A percentile compares a stretch with the other conserved stretches of the same genome.
These are phyloP conservation scores for Ceratobasidium theobromae DNA, from an alignment of 1,284 basidiomycete genomes.

Conservation along the genomic window DNA sequence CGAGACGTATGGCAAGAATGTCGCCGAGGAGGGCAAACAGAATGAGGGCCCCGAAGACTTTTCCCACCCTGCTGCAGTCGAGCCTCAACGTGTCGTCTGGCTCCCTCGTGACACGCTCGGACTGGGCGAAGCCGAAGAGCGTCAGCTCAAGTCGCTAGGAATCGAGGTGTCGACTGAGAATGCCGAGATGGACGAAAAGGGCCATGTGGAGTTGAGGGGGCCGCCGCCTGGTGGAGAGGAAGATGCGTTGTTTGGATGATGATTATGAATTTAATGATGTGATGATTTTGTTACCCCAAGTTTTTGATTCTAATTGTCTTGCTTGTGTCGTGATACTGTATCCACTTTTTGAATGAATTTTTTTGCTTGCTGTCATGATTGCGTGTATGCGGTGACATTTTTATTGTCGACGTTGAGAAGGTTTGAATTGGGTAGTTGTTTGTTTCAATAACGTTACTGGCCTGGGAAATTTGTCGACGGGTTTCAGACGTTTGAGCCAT, in stretches of 20 bases:
- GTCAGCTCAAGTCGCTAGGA: constrained; percentile 56
- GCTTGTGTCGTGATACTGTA: too few species aligned
- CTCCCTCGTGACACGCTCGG: constrained; percentile 72
- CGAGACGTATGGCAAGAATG: constrained; percentile 1
- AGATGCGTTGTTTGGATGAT: constrained; percentile 14
- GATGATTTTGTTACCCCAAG: too few species aligned
- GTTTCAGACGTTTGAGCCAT: too few species aligned
- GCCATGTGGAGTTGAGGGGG: constrained; percentile 60
- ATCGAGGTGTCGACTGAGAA: constrained; percentile 58
- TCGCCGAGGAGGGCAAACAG: constrained; percentile 17
- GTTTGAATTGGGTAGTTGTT: too few species aligned
- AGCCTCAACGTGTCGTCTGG: constrained; percentile 79
- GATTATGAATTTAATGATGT: too few species aligned
- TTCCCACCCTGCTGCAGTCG: constrained; percentile 76
- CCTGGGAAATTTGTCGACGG: too few species aligned
- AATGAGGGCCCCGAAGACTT: constrained; percentile 54
- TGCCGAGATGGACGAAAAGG: constrained; percentile 66
- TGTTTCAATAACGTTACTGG: too few species aligned
- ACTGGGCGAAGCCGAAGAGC: constrained; percentile 63
- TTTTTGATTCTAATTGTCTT: too few species aligned
- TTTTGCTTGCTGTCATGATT: too few species aligned
- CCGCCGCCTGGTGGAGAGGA: constrained; percentile 40
- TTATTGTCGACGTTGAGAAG: too few species aligned
- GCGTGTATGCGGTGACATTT: too few species aligned
- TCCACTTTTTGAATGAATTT: too few species aligned